These are phyloP conservation scores for Polychaeton citri DNA, from an alignment of 2,329 filamentous ascomycete genomes.

Conservation along the genomic window DNA sequence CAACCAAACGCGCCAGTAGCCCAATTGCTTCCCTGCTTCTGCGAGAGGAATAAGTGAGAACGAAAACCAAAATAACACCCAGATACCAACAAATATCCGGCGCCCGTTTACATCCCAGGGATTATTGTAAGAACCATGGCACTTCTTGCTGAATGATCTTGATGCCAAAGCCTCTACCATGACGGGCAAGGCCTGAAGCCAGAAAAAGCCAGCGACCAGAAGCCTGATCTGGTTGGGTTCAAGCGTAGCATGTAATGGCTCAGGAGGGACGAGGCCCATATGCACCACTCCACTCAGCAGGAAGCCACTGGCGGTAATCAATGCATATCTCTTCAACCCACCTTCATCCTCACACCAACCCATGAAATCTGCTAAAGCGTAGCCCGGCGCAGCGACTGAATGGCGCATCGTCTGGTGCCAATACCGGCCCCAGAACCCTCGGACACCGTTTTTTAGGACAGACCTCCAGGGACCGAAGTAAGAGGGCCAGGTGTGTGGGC, in stretches of 20 bases:
- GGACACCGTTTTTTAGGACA: slow-evolving; percentile 11
- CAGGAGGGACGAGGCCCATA: slow-evolving; percentile 17
- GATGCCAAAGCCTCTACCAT: slow-evolving; percentile 10
- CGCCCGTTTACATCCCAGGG: slow-evolving; percentile 2
- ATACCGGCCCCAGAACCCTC: slow-evolving; percentile 18
- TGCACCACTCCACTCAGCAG: slow-evolving; percentile 16
- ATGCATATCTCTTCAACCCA: slow-evolving; percentile 9
- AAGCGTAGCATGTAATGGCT: slow-evolving; percentile 9
- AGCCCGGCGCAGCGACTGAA: slow-evolving; percentile 12
- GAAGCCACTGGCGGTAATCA: slow-evolving; percentile 14
- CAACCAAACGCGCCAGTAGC: slow-evolving; percentile 16
- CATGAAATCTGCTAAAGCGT: slow-evolving; percentile 10
- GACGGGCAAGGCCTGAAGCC: slow-evolving; percentile 16
- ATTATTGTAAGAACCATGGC: neutral
- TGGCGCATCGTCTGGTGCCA: slow-evolving; percentile 22
- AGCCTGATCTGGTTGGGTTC: slow-evolving; percentile 5
- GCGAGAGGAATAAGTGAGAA: slow-evolving; percentile 11
- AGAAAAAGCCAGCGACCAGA: slow-evolving; percentile 14
- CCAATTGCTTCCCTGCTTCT: slow-evolving; percentile 13
- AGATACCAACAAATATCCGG: slow-evolving; percentile 8
- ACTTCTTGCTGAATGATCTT: slow-evolving; percentile 1
- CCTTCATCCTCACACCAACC: neutral
- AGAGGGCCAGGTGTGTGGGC: slow-evolving; percentile 16
- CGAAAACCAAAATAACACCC: slow-evolving; percentile 12
- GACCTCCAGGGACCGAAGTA: slow-evolving; percentile 14